Base-by-base conservation (phyloP, 768 basidiomycete species). In the Sistotremastrum suecicum region DNA sequence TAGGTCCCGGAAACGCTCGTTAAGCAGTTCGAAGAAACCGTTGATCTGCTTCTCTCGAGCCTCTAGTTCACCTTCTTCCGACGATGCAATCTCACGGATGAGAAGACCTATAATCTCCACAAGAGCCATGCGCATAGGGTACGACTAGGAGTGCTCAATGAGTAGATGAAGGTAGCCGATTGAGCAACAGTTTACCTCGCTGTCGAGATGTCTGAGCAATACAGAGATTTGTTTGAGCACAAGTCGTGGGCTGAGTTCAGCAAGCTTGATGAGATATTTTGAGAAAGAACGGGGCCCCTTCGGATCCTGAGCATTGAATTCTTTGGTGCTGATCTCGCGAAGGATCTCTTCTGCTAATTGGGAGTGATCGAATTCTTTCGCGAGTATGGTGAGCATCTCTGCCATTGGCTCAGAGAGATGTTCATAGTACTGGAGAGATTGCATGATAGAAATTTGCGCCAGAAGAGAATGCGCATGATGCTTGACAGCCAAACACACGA, bases 391-490 rank as follows among this genome's bases (percentile, higher is more conserved):
- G 29, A 98, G 70, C 41, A 85, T 79, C 53, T 97, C 94, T 0
- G 95, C 94, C 79, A 97, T 84, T 1, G 84, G 81, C 56, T 98
- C 94, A 0, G 87, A 78, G 20, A 95, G 74, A 57, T 98, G 94
- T 53, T 99, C 95, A 53, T 80, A 88, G 61, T 92, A 94, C 49
- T 92, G 90, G 9, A 99, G 67, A 41, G 76, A 78, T 58, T 95
- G 91, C 63, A 94, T 84, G 62, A 99, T 86, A 50, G 73, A 76
- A 49, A 85, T 92, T 57, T 94, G 90, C 0, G 87, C 86, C 20
- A 80, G 78, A 50, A 84, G 75, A 1, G 75, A 69, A 53, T 97
- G 92, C 3, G 74, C 78, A 51, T 97, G 91, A 53, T 83, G 76
- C 58, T 97, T 98, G 49, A 97, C 89, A 0, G 94, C 83, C 42